Percentiles rank a stretch among this genome's conserved stretches.
phyloP scores from a whole-genome alignment of 1,284 basidiomycete species.

The Sporisorium iseilematis-ciliati region DNA sequence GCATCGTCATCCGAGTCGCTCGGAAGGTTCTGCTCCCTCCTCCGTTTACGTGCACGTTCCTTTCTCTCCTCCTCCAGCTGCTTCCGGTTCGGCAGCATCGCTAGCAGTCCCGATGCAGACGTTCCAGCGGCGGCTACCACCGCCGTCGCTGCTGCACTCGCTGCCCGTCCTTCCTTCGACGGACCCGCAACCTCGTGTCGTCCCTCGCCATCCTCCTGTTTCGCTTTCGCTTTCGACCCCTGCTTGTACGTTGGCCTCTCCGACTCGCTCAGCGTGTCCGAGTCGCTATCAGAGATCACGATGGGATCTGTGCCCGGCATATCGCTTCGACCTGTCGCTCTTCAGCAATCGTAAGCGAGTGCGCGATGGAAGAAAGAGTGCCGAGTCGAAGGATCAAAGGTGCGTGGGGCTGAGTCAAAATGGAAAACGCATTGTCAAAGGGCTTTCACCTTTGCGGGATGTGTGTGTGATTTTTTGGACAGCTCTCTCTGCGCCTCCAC shows the following conservation, averaged over 20 bases:
- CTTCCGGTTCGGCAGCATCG: slow-evolving; percentile 49
- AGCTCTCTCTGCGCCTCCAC: slow-evolving; percentile 3
- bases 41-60: slow-evolving; percentile 47
- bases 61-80: slow-evolving; percentile 60
- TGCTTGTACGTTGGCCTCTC: slow-evolving; percentile 16
- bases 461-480: slow-evolving; percentile 2
- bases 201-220: not conserved
- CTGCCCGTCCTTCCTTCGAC: not conserved
- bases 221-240: not conserved
- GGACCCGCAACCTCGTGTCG: not conserved
- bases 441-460: not conserved
- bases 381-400: not conserved
- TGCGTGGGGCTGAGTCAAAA: not conserved
- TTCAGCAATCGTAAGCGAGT: too few relatives aligned
- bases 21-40: slow-evolving; percentile 35
- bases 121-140: not conserved
- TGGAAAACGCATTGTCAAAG: not conserved
- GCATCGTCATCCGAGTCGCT: slow-evolving; percentile 28
- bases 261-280: slow-evolving; percentile 50
- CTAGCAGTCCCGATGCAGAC: slow-evolving; percentile 8
- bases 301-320: slow-evolving; percentile 29
- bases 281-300: slow-evolving; percentile 49
- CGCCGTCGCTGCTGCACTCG: not conserved
- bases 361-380: not conserved
- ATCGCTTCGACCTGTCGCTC: too few relatives aligned